Percentiles rank a stretch among this genome's conserved stretches.
phyloP scores from a whole-genome alignment of 768 basidiomycete species.

The Sporobolomyces pararoseus region DNA sequence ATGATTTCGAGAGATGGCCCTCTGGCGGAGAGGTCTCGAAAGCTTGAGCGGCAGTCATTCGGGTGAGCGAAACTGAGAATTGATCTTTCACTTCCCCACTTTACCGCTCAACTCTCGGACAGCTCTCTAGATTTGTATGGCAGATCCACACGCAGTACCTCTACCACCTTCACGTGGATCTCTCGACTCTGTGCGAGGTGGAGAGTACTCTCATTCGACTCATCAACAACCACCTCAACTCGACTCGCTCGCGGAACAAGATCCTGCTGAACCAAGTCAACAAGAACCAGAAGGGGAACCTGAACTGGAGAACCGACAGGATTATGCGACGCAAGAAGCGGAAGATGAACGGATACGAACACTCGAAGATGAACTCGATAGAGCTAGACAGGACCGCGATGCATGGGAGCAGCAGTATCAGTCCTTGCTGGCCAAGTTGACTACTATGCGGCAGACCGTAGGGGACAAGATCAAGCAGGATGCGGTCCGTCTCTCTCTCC shows the following conservation, averaged over 20 bases:
- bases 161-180: slow-evolving; percentile 34
- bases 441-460: slow-evolving; percentile 84
- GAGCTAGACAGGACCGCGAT: slow-evolving; percentile 80
- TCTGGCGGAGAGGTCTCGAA: too few relatives aligned
- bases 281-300: not conserved
- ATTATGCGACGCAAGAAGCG: not conserved
- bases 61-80: not conserved
- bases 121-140: slow-evolving; percentile 1
- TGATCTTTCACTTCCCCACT: not conserved
- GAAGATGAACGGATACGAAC: slow-evolving; percentile 28
- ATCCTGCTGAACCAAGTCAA: not conserved
- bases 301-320: not conserved
- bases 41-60: too few relatives aligned
- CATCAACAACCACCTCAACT: not conserved
- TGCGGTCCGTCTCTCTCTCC: slow-evolving; percentile 58
- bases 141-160: slow-evolving; percentile 21
- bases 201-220: not conserved
- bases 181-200: slow-evolving; percentile 20
- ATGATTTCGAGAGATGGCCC: too few relatives aligned
- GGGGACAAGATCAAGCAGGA: slow-evolving; percentile 94
- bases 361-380: slow-evolving; percentile 59
- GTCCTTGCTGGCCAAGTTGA: slow-evolving; percentile 78
- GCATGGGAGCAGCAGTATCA: slow-evolving; percentile 78
- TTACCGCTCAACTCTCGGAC: not conserved
- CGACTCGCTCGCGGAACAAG: slow-evolving; percentile 1